These are phyloP conservation scores for Micractinium conductrix DNA, from an alignment of 139 green algal species.

Conservation along the genomic window DNA sequence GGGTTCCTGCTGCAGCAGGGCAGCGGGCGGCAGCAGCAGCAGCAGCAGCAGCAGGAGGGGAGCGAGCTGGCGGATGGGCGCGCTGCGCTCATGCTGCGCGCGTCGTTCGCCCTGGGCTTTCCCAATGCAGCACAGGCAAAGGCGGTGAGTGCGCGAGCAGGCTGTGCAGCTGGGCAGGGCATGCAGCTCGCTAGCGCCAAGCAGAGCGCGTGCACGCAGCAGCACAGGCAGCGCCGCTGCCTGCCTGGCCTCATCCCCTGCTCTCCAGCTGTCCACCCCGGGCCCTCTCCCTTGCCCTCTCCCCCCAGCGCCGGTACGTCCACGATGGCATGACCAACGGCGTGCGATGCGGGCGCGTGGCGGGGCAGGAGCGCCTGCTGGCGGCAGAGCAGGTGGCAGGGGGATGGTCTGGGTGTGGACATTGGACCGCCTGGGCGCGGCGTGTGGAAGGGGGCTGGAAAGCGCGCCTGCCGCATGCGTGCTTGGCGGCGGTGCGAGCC, in stretches of 20 bases:
- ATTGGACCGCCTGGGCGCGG: background rate
- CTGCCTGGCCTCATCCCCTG: background rate
- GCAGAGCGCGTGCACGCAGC: too few species aligned
- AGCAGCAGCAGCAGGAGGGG: constrained; percentile 29
- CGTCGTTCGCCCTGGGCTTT: constrained; percentile 10
- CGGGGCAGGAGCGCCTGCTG: constrained; percentile 22
- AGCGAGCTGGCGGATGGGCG: too few species aligned
- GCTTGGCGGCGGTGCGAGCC: too few species aligned
- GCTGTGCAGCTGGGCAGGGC: background rate
- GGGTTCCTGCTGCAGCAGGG: background rate
- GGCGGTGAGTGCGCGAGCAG: background rate
- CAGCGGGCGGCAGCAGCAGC: background rate
- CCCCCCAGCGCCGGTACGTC: background rate
- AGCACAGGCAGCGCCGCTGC: background rate
- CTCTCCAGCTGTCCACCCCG: background rate
- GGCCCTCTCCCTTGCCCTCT: background rate
- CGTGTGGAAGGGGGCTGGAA: background rate
- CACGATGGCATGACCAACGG: constrained; percentile 38
- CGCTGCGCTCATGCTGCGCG: too few species aligned
- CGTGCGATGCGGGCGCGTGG: constrained; percentile 38
- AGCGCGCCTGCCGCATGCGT: too few species aligned
- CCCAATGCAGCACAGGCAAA: background rate
- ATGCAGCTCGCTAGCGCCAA: background rate
- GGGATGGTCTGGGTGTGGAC: background rate
- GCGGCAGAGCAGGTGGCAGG: constrained; percentile 36